A percentile compares a stretch with the other conserved stretches of the same genome.
Evolutionary conservation across 768 basidiomycete species (phyloP).

Genomic region (Agrocybe praecox): DNA sequence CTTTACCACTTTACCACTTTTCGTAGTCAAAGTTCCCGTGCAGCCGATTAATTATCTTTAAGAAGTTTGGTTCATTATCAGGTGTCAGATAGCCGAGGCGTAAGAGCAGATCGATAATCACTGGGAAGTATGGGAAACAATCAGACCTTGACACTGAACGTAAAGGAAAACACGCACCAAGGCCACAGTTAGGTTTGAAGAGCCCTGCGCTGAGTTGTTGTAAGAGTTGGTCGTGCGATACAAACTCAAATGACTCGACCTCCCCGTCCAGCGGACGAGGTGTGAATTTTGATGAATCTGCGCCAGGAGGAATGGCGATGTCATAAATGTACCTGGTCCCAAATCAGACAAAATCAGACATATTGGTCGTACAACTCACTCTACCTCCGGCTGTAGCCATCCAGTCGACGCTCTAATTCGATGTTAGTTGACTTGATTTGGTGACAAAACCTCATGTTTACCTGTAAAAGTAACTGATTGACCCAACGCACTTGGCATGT

Average conservation of each 20-base stretch:
- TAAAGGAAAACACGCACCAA: slow-evolving; percentile 51
- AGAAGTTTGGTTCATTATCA: slow-evolving; percentile 83
- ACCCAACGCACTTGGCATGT: slow-evolving; percentile 63
- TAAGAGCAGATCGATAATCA: slow-evolving; percentile 88
- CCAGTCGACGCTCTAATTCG: slow-evolving; percentile 56
- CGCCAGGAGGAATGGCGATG: slow-evolving; percentile 61
- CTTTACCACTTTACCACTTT: slow-evolving; percentile 45
- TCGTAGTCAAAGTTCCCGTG: slow-evolving; percentile 73
- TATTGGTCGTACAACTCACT: slow-evolving; percentile 45
- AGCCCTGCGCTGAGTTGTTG: slow-evolving; percentile 62
- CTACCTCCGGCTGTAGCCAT: slow-evolving; percentile 87
- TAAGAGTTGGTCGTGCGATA: slow-evolving; percentile 64
- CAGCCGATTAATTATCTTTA: slow-evolving; percentile 76
- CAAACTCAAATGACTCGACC: slow-evolving; percentile 88
- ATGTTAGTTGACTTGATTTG: not conserved
- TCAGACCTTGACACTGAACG: slow-evolving; percentile 22
- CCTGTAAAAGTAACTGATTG: slow-evolving; percentile 83
- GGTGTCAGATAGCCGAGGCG: slow-evolving; percentile 85
- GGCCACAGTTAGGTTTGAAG: slow-evolving; percentile 94
- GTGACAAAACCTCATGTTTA: slow-evolving; percentile 22
- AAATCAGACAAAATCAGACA: slow-evolving; percentile 3
- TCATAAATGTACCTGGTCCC: slow-evolving; percentile 84
- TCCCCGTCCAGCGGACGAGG: slow-evolving; percentile 89
- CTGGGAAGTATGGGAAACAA: slow-evolving; percentile 48
- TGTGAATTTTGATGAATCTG: slow-evolving; percentile 49